Evolutionary conservation across 345 rosid species (phyloP).

Genomic region (Gossypium arboreum): DNA sequence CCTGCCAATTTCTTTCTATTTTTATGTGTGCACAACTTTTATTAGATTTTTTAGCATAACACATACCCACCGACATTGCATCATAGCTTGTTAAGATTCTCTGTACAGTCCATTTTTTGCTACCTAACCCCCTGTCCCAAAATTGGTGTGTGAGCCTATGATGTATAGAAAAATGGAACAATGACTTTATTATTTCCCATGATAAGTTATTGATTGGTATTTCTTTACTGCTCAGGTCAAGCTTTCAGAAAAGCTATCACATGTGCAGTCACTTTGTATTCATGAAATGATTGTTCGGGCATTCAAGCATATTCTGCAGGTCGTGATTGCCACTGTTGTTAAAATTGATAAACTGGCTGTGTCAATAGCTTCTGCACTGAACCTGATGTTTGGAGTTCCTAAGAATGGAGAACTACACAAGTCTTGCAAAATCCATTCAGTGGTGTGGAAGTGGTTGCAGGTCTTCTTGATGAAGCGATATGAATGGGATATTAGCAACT

Average conservation of each 20-base stretch:
- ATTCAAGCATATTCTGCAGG: slow-evolving; percentile 85
- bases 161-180: not conserved
- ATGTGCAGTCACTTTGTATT: slow-evolving; percentile 90
- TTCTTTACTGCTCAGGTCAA: slow-evolving; percentile 57
- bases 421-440: slow-evolving; percentile 52
- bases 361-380: slow-evolving; percentile 76
- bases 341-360: slow-evolving; percentile 61
- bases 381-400: slow-evolving; percentile 90
- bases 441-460: slow-evolving; percentile 88
- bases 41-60: not conserved
- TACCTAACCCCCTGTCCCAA: not conserved
- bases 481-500: slow-evolving; percentile 77
- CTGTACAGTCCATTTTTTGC: slow-evolving; percentile 6
- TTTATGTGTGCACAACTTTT: not conserved
- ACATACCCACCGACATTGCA: not conserved
- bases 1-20: slow-evolving; percentile 6
- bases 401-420: slow-evolving; percentile 40
- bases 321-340: slow-evolving; percentile 68
- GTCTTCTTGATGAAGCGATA: slow-evolving; percentile 83
- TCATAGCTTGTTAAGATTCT: not conserved
- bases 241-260: slow-evolving; percentile 92
- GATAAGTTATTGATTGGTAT: slow-evolving; percentile 12
- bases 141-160: not conserved
- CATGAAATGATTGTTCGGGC: slow-evolving; percentile 98
- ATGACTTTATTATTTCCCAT: slow-evolving; percentile 10